Percentiles rank a stretch among this genome's conserved stretches.
These are phyloP conservation scores for Akanthomyces lecanii DNA, from an alignment of 2,329 filamentous ascomycete genomes.

Conservation along the genomic window DNA sequence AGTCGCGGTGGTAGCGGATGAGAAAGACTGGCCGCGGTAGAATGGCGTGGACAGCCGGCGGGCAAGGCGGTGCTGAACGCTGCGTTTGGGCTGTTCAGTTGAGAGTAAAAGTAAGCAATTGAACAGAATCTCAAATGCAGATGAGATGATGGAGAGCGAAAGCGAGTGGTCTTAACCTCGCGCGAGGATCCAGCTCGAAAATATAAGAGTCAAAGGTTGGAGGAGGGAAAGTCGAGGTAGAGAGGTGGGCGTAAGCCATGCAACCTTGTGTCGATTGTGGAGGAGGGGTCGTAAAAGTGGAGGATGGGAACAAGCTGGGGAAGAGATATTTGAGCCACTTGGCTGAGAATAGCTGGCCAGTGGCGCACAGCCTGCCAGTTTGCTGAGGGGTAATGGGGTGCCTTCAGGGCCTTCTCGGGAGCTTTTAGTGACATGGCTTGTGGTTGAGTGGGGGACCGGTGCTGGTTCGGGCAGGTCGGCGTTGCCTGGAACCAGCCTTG, in stretches of 20 bases:
- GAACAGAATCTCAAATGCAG: neutral
- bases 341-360: neutral
- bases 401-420: neutral
- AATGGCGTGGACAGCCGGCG: conserved; percentile 17
- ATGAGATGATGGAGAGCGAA: neutral
- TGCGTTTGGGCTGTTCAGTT: conserved; percentile 14
- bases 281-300: neutral
- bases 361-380: neutral
- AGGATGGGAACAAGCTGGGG: conserved; percentile 12
- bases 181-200: neutral
- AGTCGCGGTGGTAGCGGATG: conserved; percentile 22
- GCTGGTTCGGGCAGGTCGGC: conserved; percentile 8
- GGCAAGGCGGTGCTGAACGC: neutral
- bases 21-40: conserved; percentile 10
- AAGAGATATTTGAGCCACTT: neutral
- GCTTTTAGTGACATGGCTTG: neutral
- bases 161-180: neutral
- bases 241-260: conserved; percentile 7
- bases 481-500: neutral
- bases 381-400: neutral
- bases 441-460: neutral
- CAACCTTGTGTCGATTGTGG: conserved; percentile 12
- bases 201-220: neutral
- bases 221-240: neutral
- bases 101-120: conserved; percentile 5